Evolutionary conservation across 2,329 filamentous ascomycete genomes (phyloP), one percentile per base, ranked within the genome.

Genomic region (Parastagonospora avenae): DNA sequence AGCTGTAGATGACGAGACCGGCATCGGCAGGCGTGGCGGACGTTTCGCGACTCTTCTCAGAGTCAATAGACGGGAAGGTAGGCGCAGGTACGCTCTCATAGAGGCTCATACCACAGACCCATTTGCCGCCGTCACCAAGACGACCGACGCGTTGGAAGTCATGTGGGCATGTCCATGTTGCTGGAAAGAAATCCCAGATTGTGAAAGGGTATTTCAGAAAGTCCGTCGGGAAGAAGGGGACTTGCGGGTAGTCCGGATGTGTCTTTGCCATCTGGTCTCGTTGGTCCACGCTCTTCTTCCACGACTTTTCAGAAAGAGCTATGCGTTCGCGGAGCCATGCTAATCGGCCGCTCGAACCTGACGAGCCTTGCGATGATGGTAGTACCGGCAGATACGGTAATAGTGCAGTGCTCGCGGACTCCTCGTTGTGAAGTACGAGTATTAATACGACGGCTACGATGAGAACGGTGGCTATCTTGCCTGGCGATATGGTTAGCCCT

Each of bases 31-130:
- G 9, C 12, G 45, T 35, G 14, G 48, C 48, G 2, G 65, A 42
- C 3, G 49, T 37, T 32, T 59, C 52, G 9, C 60, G 56, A 1
- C 50, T 31, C 30, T 59, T 52, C n/a, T 55, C 51, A 31, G 44
- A 51, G 2, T 59, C 56, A 10, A 35, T 32, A 14, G 42, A 43
- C 37, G 59, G 46, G 8, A 59, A 38, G 6, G 57, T 51, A 1
- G 61, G 57, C 8, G 52, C 57, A 1, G 68, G 59, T 19, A 66
- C 47, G 5, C 51, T 55, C 24, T 71, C 68, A 48, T 71, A 71
- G 14, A 70, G 45, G 39, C 62, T 69, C 67, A 71, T 69, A 10
- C 68, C 68, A 43, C 68, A 71, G 14, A 71, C 67, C 68, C 68
- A 71, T 55, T 71, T 71, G 11, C 68, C 68, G 28, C 68, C 68